Conservation (phyloP, 2,329 filamentous ascomycete species). For the Camptophora hylomeconis region DNA sequence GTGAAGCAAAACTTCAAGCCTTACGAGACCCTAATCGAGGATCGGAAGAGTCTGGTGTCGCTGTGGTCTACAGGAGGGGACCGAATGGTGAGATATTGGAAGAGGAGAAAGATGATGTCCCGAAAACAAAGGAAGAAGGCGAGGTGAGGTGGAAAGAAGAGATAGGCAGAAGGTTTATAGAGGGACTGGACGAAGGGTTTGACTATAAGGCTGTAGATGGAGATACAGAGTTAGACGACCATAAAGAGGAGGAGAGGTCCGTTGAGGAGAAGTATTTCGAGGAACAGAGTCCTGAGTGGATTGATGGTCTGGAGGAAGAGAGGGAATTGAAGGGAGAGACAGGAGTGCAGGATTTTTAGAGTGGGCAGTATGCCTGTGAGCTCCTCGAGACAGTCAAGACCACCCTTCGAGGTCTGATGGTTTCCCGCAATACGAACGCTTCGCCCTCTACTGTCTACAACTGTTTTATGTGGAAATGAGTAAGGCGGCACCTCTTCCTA, state of each 20-base stretch:
- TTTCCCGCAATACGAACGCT: background rate
- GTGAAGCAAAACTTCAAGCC: conserved; percentile 60
- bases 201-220: conserved; percentile 60
- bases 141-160: conserved; percentile 56
- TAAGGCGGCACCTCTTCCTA: background rate
- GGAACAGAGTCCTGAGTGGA: conserved; percentile 59
- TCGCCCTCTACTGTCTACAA: background rate
- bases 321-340: conserved; percentile 43
- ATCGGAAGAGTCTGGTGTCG: conserved; percentile 27
- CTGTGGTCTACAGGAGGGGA: conserved; percentile 30
- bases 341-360: conserved; percentile 58
- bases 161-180: conserved; percentile 61
- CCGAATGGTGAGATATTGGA: conserved; percentile 42
- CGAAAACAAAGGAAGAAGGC: conserved; percentile 52
- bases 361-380: too few relatives aligned
- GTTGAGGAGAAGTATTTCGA: conserved; percentile 68
- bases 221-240: conserved; percentile 59
- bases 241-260: conserved; percentile 45
- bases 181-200: conserved; percentile 64
- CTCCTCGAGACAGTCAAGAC: too few relatives aligned
- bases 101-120: conserved; percentile 45
- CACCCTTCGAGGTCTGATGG: too few relatives aligned
- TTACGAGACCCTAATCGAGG: conserved; percentile 41
- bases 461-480: background rate
- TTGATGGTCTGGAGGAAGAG: conserved; percentile 29